Evolutionary conservation across 192 early-diverging fungal genomes (phyloP), one percentile per base, ranked within the genome.

Genomic region (Piromyces sp.): DNA sequence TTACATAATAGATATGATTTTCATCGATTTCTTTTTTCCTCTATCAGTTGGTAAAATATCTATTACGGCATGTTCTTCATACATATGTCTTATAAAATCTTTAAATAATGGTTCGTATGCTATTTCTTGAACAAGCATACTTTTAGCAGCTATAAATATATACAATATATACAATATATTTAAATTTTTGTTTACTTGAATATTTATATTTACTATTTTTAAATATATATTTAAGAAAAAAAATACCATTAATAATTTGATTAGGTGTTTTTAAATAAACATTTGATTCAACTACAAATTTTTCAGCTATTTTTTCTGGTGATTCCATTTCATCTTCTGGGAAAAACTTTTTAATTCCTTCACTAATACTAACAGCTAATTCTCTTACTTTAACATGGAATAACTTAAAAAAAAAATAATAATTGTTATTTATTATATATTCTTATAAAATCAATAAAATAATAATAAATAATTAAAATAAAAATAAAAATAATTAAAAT

Each of bases 21-120:
- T 89, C 89, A 68, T 94, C 92, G 81, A 99, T 95, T 81, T 92
- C 92, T 31, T 82, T 87, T 87, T 83, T 1, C 96, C 97, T 80
- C 92, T 93, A 36, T 93, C 92, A 4, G 96, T 99, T 2, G 96
- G 95, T 30, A 86, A 89, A 30, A 95, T 92, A 30, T 88, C 87
- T 16, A 97, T 88, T 30, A 89, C 88, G 33, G 92, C 94, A 80
- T 93, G 86, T 28, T 85, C 84, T 80, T 89, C 88, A 86, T 92
- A 96, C 31, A 93, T 90, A 33, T 86, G 83, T 29, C 96, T 92
- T 78, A 97, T 87, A 79, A 92, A 93, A 16, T 90, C 91, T 15
- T 95, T 88, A 22, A 98, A 83, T 26, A 30, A 92, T 22, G 96
- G 96, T 84, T 97, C 94, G 13, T 88, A 87, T 2, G 92, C 92